These are phyloP conservation scores for Obelidium mucronatum DNA, from an alignment of 192 early-diverging fungal genomes.

Conservation along the genomic window DNA sequence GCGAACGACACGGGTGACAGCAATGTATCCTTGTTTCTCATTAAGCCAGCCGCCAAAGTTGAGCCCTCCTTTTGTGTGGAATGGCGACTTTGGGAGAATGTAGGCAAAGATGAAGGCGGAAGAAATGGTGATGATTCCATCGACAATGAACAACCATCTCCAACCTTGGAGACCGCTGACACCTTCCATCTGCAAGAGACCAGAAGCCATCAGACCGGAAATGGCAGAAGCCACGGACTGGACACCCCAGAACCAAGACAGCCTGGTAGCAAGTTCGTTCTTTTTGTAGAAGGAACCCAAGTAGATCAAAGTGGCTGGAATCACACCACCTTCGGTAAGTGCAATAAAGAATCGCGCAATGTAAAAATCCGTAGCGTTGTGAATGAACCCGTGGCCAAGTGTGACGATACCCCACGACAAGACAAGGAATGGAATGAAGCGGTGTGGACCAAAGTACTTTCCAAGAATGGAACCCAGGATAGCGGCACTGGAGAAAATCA, in stretches of 20 bases:
- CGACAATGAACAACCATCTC: slow-evolving; percentile 72
- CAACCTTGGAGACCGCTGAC: slow-evolving; percentile 62
- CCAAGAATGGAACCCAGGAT: neutral
- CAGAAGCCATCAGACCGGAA: slow-evolving; percentile 59
- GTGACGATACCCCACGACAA: no score
- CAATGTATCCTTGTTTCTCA: slow-evolving; percentile 64
- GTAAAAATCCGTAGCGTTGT: slow-evolving; percentile 1
- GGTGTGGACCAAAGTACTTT: slow-evolving; percentile 4
- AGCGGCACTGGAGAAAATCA: neutral
- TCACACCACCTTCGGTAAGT: slow-evolving; percentile 16
- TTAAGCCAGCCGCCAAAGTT: slow-evolving; percentile 5
- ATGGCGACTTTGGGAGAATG: slow-evolving; percentile 58
- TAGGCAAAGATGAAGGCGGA: slow-evolving; percentile 61
- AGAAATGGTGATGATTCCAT: no score
- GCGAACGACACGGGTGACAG: no score
- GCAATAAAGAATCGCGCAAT: slow-evolving; percentile 3
- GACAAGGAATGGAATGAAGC: slow-evolving; percentile 24
- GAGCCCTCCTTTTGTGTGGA: neutral
- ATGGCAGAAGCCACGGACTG: slow-evolving; percentile 56
- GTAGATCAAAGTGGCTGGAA: slow-evolving; percentile 23
- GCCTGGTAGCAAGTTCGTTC: no score
- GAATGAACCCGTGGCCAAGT: slow-evolving; percentile 4
- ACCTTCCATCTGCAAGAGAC: no score
- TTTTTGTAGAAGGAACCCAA: no score
- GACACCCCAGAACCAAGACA: no score